Percentiles rank a stretch among this genome's conserved stretches.
These are phyloP conservation scores for Ilex aquifolium DNA, from an alignment of 257 asterid genomes.

Conservation along the genomic window DNA sequence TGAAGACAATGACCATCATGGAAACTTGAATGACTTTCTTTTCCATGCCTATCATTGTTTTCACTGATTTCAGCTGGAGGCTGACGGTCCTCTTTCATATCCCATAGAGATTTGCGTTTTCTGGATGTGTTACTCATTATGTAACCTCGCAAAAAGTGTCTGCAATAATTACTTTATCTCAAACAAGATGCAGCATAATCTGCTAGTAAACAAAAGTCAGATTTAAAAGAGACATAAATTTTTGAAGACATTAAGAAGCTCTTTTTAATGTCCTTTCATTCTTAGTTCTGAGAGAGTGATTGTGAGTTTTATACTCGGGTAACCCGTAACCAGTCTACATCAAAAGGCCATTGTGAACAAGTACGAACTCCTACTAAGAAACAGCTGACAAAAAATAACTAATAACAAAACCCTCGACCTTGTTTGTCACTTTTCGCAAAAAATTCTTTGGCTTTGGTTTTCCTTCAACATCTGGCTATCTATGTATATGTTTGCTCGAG, in stretches of 20 bases:
- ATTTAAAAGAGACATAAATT: background rate
- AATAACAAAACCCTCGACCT: too few species aligned
- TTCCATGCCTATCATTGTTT: conserved; percentile 31
- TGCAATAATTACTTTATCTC: conserved; percentile 14
- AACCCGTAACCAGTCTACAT: background rate
- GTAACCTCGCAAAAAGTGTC: conserved; percentile 24
- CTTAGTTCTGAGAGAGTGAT: background rate
- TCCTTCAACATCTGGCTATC: too few species aligned
- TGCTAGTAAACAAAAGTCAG: conserved; percentile 12
- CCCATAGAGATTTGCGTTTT: conserved; percentile 65
- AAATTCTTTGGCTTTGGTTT: too few species aligned
- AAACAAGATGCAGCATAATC: conserved; percentile 32
- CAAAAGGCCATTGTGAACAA: background rate
- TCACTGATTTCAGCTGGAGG: conserved; percentile 21
- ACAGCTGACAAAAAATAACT: too few species aligned
- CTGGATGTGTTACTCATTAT: conserved; percentile 57
- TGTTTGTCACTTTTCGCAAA: too few species aligned
- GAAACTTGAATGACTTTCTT: conserved; percentile 34
- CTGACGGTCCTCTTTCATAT: conserved; percentile 35
- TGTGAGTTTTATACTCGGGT: background rate
- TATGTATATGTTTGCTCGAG: too few species aligned
- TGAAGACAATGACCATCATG: conserved; percentile 26
- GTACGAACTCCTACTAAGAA: too few species aligned
- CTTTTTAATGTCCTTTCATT: background rate
- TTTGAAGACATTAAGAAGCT: background rate